These are phyloP conservation scores for Colletotrichum brevisporum DNA, from an alignment of 2,329 filamentous ascomycete species.

Conservation along the genomic window DNA sequence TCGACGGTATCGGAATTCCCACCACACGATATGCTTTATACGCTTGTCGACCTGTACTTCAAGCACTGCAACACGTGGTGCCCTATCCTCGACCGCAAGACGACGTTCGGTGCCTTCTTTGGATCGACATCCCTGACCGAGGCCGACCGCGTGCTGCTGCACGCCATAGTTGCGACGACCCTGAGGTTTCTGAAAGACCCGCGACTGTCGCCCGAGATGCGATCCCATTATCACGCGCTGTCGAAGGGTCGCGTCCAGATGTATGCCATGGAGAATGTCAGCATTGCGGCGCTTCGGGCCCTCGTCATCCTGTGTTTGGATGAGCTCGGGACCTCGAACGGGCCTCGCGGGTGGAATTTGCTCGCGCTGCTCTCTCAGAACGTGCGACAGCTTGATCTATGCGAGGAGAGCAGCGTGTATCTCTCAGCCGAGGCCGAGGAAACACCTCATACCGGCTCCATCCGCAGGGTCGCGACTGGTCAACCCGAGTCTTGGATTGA, in stretches of 20 bases:
- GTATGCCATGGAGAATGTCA: slow-evolving; percentile 59
- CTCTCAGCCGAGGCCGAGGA: slow-evolving; percentile 51
- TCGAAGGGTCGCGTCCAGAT: slow-evolving; percentile 57
- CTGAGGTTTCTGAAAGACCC: slow-evolving; percentile 58
- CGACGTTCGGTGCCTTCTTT: slow-evolving; percentile 57
- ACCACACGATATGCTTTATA: slow-evolving; percentile 72
- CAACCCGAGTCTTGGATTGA: slow-evolving; percentile 60
- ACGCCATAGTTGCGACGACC: slow-evolving; percentile 61
- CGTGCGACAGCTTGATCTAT: slow-evolving; percentile 55
- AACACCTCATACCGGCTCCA: slow-evolving; percentile 51
- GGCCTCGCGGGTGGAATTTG: slow-evolving; percentile 59
- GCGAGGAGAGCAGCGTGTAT: slow-evolving; percentile 56
- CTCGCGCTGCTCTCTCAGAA: slow-evolving; percentile 56
- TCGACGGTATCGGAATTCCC: slow-evolving; percentile 65
- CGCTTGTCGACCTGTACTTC: slow-evolving; percentile 73
- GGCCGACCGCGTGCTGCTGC: slow-evolving; percentile 56
- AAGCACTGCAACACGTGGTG: slow-evolving; percentile 75
- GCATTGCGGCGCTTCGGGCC: slow-evolving; percentile 55
- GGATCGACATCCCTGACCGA: slow-evolving; percentile 56
- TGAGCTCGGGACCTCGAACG: slow-evolving; percentile 59
- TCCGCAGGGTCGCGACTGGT: slow-evolving; percentile 51
- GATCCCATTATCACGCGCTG: slow-evolving; percentile 54
- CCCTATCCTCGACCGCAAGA: slow-evolving; percentile 60
- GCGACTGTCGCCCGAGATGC: slow-evolving; percentile 54
- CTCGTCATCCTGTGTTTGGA: slow-evolving; percentile 59